Evolutionary conservation across 148 eudicot species (phyloP).

Genomic region (Arctostaphylos glauca): DNA sequence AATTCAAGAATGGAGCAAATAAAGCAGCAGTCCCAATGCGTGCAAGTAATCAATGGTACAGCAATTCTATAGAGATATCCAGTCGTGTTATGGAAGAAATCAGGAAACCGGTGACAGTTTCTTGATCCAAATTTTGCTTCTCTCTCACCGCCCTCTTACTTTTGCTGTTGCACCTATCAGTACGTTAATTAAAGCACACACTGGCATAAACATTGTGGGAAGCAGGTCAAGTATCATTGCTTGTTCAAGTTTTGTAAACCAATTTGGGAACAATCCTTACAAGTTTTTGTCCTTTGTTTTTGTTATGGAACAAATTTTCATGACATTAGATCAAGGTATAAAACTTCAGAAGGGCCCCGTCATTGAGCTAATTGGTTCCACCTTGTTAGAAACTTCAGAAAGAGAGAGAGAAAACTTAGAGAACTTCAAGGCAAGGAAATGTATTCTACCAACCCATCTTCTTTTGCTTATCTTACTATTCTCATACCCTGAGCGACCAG

Average conservation of each 20-base stretch:
- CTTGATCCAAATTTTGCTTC: neutral
- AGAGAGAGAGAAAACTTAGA: neutral
- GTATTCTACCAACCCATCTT: neutral
- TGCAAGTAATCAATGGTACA: neutral
- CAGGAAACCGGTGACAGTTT: no score
- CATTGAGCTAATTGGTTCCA: neutral
- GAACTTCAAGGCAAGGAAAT: neutral
- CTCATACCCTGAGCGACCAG: neutral
- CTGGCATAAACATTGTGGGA: neutral
- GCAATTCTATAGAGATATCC: neutral
- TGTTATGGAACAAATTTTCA: neutral
- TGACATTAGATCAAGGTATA: neutral
- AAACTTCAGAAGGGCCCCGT: neutral
- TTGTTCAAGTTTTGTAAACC: neutral
- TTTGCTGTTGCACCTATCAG: neutral
- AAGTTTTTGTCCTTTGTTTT: neutral
- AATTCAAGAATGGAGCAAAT: neutral
- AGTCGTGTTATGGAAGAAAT: no score
- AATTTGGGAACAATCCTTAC: neutral
- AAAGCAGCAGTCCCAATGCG: neutral
- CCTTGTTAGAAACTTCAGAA: neutral
- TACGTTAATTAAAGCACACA: neutral
- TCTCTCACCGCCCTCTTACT: neutral
- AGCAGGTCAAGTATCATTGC: neutral
- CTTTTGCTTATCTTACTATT: no score